A percentile compares a stretch with the other conserved stretches of the same genome.
Evolutionary conservation across 2,329 filamentous ascomycete genomes (phyloP).

Genomic region (Plectosphaerella plurivora): DNA sequence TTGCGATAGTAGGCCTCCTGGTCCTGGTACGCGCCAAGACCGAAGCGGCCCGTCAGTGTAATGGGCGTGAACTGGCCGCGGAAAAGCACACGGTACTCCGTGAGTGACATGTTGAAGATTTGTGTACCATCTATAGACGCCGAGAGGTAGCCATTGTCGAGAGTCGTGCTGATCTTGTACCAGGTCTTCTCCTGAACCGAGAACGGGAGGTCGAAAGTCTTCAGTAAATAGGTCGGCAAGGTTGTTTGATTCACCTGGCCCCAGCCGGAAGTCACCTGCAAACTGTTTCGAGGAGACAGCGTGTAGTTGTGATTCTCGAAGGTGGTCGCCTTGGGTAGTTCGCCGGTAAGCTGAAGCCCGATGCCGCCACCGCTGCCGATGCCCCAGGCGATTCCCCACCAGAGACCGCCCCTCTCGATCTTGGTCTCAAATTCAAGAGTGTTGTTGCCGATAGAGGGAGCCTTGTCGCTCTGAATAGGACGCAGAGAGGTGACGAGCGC

Average conservation of each 20-base stretch:
- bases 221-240: slow-evolving; percentile 17
- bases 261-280: slow-evolving; percentile 27
- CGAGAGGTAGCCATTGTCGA: slow-evolving; percentile 19
- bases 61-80: slow-evolving; percentile 2
- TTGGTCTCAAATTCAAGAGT: slow-evolving; percentile 30
- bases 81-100: slow-evolving; percentile 1
- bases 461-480: slow-evolving; percentile 20
- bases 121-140: slow-evolving; percentile 20
- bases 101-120: slow-evolving; percentile 11
- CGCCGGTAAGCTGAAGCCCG: slow-evolving; percentile 10
- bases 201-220: slow-evolving; percentile 19
- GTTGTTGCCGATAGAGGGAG: slow-evolving; percentile 23
- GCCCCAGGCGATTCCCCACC: slow-evolving; percentile 24
- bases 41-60: slow-evolving; percentile 25
- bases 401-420: slow-evolving; percentile 29
- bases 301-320: slow-evolving; percentile 25
- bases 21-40: slow-evolving; percentile 35
- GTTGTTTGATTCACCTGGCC: slow-evolving; percentile 30
- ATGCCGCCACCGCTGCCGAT: slow-evolving; percentile 7
- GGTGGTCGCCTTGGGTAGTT: slow-evolving; percentile 1
- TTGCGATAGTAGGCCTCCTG: slow-evolving; percentile 29
- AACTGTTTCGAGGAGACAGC: slow-evolving; percentile 25
- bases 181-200: slow-evolving; percentile 26
- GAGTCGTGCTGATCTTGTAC: slow-evolving; percentile 30
- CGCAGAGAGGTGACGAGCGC: slow-evolving; percentile 27